phyloP scores from a whole-genome alignment of 2,329 filamentous ascomycete genomes.

The Pochonia chlamydosporia region DNA sequence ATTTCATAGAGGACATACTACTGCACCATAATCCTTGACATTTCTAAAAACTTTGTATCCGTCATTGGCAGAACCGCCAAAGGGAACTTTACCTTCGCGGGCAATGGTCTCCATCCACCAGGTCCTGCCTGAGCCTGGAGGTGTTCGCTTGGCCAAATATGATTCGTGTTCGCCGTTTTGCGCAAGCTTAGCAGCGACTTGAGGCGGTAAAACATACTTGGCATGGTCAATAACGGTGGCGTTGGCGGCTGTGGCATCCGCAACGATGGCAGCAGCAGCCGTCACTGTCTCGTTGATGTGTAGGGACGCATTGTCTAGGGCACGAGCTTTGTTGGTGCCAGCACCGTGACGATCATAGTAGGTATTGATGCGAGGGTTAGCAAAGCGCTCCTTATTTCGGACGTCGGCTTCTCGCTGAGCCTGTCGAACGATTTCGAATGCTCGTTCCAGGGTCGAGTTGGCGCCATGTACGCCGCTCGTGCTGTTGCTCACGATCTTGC shows the following conservation, averaged over 20 bases:
- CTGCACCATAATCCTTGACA: constrained; percentile 68
- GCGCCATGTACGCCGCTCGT: not conserved
- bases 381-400: not conserved
- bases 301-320: not conserved
- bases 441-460: not conserved
- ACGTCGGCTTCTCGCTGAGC: constrained; percentile 1
- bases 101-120: constrained; percentile 1
- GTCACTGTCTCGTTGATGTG: constrained; percentile 1
- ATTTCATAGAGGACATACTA: constrained; percentile 1
- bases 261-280: not conserved
- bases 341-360: not conserved
- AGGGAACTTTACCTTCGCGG: not conserved
- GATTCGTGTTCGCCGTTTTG: not conserved
- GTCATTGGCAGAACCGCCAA: constrained; percentile 11
- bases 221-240: not conserved
- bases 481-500: not conserved
- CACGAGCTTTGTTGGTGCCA: not conserved
- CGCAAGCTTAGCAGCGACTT: not conserved
- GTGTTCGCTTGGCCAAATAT: not conserved
- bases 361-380: not conserved
- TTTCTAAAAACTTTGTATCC: constrained; percentile 71
- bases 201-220: constrained; percentile 1
- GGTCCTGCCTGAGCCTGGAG: not conserved
- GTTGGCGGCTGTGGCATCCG: not conserved
- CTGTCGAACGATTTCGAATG: not conserved